phyloP scores from a whole-genome alignment of 139 green algal genomes.

The Closterium sp. region DNA sequence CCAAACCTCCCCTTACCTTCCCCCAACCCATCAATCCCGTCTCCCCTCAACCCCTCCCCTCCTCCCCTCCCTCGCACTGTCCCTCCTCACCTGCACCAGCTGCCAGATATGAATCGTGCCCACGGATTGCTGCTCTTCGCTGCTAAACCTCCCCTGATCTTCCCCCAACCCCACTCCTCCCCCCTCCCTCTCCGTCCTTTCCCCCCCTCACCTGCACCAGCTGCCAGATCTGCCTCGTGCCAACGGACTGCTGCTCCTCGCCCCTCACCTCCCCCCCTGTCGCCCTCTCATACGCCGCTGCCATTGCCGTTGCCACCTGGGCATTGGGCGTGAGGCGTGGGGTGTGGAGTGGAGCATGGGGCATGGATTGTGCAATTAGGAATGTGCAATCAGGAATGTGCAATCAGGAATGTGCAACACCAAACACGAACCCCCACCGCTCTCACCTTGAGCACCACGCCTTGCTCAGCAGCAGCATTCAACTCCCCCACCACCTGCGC shows the following conservation, averaged over 20 bases:
- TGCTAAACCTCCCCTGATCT: too few relatives aligned
- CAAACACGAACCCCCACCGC: background rate
- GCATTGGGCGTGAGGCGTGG: background rate
- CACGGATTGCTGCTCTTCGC: background rate
- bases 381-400: too few relatives aligned
- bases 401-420: background rate
- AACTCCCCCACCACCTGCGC: constrained; percentile 19
- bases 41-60: background rate
- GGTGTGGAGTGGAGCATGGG: background rate
- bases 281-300: background rate
- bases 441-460: constrained; percentile 22
- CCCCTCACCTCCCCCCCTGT: background rate
- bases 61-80: too few relatives aligned
- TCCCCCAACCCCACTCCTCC: too few relatives aligned
- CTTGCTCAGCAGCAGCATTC: constrained; percentile 27
- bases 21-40: too few relatives aligned
- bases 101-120: background rate
- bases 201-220: constrained; percentile 19
- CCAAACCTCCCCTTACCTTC: too few relatives aligned
- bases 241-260: background rate
- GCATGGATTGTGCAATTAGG: background rate
- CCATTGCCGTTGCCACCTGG: background rate
- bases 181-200: too few relatives aligned
- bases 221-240: constrained; percentile 24
- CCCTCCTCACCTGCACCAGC: background rate